These are phyloP conservation scores for Haberlea rhodopensis DNA, from an alignment of 257 asterid species.

Conservation along the genomic window DNA sequence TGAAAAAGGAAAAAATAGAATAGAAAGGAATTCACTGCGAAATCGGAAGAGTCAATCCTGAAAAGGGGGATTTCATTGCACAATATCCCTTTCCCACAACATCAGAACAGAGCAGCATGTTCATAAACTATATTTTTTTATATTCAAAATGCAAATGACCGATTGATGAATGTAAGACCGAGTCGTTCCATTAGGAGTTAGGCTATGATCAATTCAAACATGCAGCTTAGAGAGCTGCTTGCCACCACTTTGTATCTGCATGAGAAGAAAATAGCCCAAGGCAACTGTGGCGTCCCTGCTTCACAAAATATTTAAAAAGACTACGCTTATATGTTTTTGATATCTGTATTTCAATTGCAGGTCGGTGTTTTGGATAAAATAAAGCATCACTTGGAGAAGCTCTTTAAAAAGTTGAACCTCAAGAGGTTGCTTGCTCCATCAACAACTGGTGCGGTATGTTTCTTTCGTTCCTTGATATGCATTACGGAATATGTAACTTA, in stretches of 20 bases:
- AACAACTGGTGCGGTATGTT: slow-evolving; percentile 70
- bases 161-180: no score
- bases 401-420: slow-evolving; percentile 54
- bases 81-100: no score
- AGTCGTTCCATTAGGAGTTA: not conserved
- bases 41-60: no score
- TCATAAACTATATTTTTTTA: no score
- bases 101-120: no score
- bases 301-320: not conserved
- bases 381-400: slow-evolving; percentile 36
- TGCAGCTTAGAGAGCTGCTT: not conserved
- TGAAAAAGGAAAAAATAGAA: no score
- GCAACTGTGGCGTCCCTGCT: not conserved
- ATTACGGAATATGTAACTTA: not conserved
- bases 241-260: not conserved
- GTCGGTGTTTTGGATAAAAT: slow-evolving; percentile 33
- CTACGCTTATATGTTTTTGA: slow-evolving; percentile 1
- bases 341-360: slow-evolving; percentile 40
- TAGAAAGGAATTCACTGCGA: no score
- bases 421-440: slow-evolving; percentile 82
- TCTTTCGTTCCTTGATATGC: slow-evolving; percentile 17
- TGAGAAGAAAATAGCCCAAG: not conserved
- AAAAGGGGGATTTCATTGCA: no score
- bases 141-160: no score
- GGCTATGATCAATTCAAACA: not conserved